phyloP scores from a whole-genome alignment of 306 rosid genomes.

The Medicago arabica region DNA sequence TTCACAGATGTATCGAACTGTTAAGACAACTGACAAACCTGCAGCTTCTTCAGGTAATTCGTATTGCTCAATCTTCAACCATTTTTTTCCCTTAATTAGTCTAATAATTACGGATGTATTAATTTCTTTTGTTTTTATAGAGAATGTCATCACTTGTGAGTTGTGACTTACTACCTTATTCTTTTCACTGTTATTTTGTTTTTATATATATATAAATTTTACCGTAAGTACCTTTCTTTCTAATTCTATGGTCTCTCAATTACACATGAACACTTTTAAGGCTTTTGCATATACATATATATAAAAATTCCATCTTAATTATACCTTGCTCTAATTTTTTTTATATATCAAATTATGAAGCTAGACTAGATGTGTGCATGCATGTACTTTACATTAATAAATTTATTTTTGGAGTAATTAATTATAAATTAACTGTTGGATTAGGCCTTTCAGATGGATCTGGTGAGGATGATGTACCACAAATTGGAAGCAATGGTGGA shows the following conservation, averaged over 20 bases:
- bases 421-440: neutral
- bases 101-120: neutral
- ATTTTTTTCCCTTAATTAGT: neutral
- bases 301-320: neutral
- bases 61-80: constrained; percentile 50
- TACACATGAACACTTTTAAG: neutral
- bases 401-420: constrained; percentile 15
- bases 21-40: constrained; percentile 94
- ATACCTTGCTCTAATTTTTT: too few relatives aligned
- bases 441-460: constrained; percentile 90
- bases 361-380: constrained; percentile 1
- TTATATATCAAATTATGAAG: neutral
- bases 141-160: constrained; percentile 15
- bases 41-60: constrained; percentile 96
- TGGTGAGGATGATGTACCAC: constrained; percentile 81
- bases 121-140: neutral
- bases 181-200: constrained; percentile 32
- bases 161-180: constrained; percentile 40
- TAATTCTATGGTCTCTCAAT: constrained; percentile 3
- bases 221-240: constrained; percentile 32
- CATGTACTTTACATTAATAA: neutral
- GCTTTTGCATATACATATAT: neutral
- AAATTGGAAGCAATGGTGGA: constrained; percentile 48
- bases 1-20: constrained; percentile 93
- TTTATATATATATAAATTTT: too few relatives aligned